phyloP scores from a whole-genome alignment of 2,329 filamentous ascomycete genomes.

The Fusarium anthophilum region DNA sequence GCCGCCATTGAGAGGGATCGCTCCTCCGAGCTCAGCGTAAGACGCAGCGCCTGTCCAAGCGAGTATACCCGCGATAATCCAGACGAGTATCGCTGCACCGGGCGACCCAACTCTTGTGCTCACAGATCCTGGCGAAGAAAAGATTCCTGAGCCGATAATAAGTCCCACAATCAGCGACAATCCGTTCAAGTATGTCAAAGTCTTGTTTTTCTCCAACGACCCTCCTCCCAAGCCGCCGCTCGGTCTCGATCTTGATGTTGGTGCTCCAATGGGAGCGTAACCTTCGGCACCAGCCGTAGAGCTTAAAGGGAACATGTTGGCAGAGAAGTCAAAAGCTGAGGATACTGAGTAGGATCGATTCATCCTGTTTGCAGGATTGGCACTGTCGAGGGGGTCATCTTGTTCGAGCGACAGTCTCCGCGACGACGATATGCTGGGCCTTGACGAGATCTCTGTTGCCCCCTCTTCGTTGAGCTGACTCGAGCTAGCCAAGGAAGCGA shows the following conservation, averaged over 20 bases:
- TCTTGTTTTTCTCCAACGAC: constrained; percentile 95
- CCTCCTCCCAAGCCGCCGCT: constrained; percentile 70
- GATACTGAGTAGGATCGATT: constrained; percentile 85
- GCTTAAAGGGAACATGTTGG: constrained; percentile 90
- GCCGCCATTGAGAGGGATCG: constrained; percentile 94
- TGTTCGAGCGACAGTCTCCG: constrained; percentile 84
- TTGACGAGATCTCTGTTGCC: constrained; percentile 73
- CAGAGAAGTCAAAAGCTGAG: constrained; percentile 95
- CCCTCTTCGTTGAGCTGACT: constrained; percentile 65
- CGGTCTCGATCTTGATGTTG: constrained; percentile 63
- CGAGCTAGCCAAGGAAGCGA: constrained; percentile 91
- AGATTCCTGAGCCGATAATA: constrained; percentile 96
- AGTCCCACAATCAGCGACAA: constrained; percentile 89
- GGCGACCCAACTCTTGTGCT: constrained; percentile 91
- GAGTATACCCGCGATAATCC: constrained; percentile 88
- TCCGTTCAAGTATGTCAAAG: constrained; percentile 92
- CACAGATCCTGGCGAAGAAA: constrained; percentile 92
- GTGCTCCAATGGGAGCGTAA: constrained; percentile 87
- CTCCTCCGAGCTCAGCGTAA: constrained; percentile 94
- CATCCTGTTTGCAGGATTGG: constrained; percentile 59
- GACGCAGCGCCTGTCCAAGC: constrained; percentile 97
- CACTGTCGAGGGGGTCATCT: constrained; percentile 76
- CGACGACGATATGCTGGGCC: constrained; percentile 91
- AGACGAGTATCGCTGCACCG: constrained; percentile 89
- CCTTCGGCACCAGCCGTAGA: constrained; percentile 76